Percentiles rank a stretch among this genome's conserved stretches.
Evolutionary conservation across 495 filamentous ascomycete genomes (phyloP).

Genomic region (Cercophora newfieldiana): DNA sequence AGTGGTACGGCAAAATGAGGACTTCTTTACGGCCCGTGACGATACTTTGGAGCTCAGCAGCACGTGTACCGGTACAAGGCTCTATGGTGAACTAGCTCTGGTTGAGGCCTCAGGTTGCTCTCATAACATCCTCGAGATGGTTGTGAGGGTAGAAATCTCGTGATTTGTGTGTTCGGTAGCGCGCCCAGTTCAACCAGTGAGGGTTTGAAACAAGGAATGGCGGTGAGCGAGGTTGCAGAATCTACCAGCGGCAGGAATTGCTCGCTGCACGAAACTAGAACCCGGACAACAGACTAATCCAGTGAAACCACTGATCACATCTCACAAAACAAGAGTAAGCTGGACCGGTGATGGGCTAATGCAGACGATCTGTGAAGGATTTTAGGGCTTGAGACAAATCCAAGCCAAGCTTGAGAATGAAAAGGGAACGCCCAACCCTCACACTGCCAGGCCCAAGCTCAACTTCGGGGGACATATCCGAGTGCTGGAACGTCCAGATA

Average conservation of each 20-base stretch:
- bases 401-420: background rate
- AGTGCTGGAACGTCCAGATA: background rate
- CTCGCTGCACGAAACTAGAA: background rate
- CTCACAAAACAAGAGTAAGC: background rate
- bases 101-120: background rate
- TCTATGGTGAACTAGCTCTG: background rate
- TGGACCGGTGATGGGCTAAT: background rate
- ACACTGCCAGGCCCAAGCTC: background rate
- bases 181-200: background rate
- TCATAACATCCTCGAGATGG: background rate
- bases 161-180: no score
- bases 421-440: background rate
- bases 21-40: background rate
- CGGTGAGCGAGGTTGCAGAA: background rate
- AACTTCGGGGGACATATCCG: background rate
- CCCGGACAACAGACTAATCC: background rate
- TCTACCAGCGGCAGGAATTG: background rate
- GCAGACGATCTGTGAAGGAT: background rate
- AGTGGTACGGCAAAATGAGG: slow-evolving; percentile 6
- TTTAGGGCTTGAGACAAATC: background rate
- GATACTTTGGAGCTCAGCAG: background rate
- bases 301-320: background rate
- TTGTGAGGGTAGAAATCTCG: background rate
- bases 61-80: background rate
- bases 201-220: background rate